phyloP scores from a whole-genome alignment of 352 stramenopile genomes.

The Globisporangium paddicum region DNA sequence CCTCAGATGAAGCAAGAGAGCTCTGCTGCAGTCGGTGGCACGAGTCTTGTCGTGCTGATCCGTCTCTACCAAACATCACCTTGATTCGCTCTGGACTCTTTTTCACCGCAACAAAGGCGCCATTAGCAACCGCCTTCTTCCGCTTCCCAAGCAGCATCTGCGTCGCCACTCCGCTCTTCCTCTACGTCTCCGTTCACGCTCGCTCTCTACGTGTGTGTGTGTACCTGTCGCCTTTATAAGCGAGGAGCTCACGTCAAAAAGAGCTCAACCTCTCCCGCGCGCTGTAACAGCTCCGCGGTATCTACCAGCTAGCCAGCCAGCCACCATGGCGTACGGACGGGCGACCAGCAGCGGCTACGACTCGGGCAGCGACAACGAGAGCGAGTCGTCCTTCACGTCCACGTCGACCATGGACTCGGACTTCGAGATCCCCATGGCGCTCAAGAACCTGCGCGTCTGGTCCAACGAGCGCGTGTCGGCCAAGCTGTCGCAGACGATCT shows the following conservation, averaged over 20 bases:
- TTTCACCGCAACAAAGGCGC: background rate
- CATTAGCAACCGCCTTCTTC: background rate
- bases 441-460: conserved; percentile 60
- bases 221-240: background rate
- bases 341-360: conserved; percentile 6
- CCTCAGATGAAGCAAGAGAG: too few species aligned
- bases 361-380: conserved; percentile 27
- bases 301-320: background rate
- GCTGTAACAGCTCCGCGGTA: background rate
- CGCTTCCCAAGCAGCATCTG: conserved; percentile 3
- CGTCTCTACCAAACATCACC: conserved; percentile 1
- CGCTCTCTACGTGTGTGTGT: background rate
- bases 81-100: conserved; percentile 5
- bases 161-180: background rate
- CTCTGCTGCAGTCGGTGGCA: background rate
- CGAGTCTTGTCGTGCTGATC: background rate
- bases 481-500: conserved; percentile 55
- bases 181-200: background rate
- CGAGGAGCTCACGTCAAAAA: background rate
- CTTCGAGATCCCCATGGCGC: conserved; percentile 71
- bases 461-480: conserved; percentile 61
- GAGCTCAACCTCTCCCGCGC: background rate
- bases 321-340: conserved; percentile 16
- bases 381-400: conserved; percentile 70
- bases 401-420: conserved; percentile 85